Evolutionary conservation across 371 early-diverging fungal genomes (phyloP).

Genomic region (Circinella minor): DNA sequence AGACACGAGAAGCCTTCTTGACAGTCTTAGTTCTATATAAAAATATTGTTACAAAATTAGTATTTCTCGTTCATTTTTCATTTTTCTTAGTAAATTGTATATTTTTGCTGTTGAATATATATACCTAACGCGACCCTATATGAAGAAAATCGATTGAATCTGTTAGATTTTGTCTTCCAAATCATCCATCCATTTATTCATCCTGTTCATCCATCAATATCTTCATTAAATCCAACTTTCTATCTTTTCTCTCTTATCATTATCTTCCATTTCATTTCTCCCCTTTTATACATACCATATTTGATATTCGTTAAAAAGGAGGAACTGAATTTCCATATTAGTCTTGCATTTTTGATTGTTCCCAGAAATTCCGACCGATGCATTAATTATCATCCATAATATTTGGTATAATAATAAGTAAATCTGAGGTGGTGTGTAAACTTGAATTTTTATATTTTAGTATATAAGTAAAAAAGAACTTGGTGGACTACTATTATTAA

Average conservation of each 20-base stretch:
- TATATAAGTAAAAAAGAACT: too few relatives aligned
- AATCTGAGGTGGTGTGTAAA: too few relatives aligned
- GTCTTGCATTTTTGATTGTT: not conserved
- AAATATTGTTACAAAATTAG: not conserved
- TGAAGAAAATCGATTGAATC: not conserved
- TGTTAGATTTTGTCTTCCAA: not conserved
- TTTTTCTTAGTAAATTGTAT: not conserved
- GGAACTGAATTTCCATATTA: not conserved
- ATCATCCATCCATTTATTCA: slow-evolving; percentile 31
- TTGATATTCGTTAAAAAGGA: slow-evolving; percentile 6
- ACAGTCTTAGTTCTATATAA: slow-evolving; percentile 94
- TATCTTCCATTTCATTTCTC: not conserved
- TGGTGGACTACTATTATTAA: too few relatives aligned
- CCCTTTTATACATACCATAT: slow-evolving; percentile 11
- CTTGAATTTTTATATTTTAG: too few relatives aligned
- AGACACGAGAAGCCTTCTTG: slow-evolving; percentile 99
- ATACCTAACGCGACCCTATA: slow-evolving; percentile 42
- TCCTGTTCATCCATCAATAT: slow-evolving; percentile 20
- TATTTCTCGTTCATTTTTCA: not conserved
- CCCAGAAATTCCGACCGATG: not conserved
- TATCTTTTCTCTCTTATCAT: too few relatives aligned
- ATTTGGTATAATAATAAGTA: too few relatives aligned
- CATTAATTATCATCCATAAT: too few relatives aligned
- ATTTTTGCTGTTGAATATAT: not conserved
- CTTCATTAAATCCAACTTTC: not conserved